phyloP scores from a whole-genome alignment of 2,329 filamentous ascomycete species.

The Raffaelea arxii region DNA sequence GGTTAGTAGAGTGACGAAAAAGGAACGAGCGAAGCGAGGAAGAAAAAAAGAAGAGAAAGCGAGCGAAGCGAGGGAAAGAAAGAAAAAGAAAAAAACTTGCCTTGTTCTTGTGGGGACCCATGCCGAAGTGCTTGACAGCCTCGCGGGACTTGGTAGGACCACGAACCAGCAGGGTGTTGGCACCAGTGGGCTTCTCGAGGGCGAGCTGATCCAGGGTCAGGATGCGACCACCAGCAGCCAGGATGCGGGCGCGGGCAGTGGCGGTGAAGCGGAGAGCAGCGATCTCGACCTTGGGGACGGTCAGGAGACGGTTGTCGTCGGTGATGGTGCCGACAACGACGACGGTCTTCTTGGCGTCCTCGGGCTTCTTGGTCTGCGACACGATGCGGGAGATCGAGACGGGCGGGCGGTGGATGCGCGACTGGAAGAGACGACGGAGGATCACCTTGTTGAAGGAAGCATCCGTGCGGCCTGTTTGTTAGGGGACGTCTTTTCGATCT shows the following conservation, averaged over 20 bases:
- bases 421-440: constrained; percentile 96
- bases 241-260: constrained; percentile 86
- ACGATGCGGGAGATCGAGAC: constrained; percentile 89
- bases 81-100: constrained; percentile 36
- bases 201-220: constrained; percentile 97
- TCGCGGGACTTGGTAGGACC: constrained; percentile 98
- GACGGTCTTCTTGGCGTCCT: constrained; percentile 69
- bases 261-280: constrained; percentile 95
- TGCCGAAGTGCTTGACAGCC: constrained; percentile 98
- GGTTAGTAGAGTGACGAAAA: constrained; percentile 21
- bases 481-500: not conserved
- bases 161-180: constrained; percentile 94
- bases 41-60: too few species aligned
- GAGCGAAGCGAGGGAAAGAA: too few species aligned
- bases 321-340: constrained; percentile 93
- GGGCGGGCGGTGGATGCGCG: constrained; percentile 93
- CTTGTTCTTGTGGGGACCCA: constrained; percentile 97
- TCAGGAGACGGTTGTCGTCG: constrained; percentile 90
- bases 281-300: constrained; percentile 84
- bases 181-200: constrained; percentile 85
- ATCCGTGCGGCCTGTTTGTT: constrained; percentile 73
- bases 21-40: too few species aligned
- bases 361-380: constrained; percentile 54
- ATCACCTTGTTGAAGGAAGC: constrained; percentile 98
- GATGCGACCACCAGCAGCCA: constrained; percentile 87